These are phyloP conservation scores for Solanum hybrid DNA, from an alignment of 305 asterid genomes.

Conservation along the genomic window DNA sequence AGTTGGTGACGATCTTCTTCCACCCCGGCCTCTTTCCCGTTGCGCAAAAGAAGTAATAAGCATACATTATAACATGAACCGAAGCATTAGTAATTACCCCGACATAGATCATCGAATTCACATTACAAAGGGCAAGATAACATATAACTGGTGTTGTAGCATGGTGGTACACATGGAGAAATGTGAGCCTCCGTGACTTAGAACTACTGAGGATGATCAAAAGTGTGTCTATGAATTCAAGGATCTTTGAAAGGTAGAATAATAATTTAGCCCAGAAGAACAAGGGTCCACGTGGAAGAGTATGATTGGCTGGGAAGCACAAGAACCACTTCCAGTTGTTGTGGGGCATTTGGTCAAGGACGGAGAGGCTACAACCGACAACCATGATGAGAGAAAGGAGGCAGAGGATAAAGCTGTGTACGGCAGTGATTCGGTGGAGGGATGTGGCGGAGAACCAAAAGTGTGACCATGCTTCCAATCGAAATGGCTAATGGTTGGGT, in stretches of 20 bases:
- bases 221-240: slow-evolving; percentile 64
- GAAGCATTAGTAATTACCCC: slow-evolving; percentile 72
- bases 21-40: slow-evolving; percentile 57
- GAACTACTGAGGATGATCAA: slow-evolving; percentile 44
- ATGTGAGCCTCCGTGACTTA: slow-evolving; percentile 37
- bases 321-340: slow-evolving; percentile 40
- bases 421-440: slow-evolving; percentile 57
- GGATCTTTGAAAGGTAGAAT: slow-evolving; percentile 64
- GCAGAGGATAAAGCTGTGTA: slow-evolving; percentile 63
- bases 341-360: slow-evolving; percentile 50
- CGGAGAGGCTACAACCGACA: slow-evolving; percentile 54
- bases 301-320: slow-evolving; percentile 50
- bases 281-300: slow-evolving; percentile 51
- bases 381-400: slow-evolving; percentile 63
- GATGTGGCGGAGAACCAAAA: slow-evolving; percentile 35
- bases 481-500: slow-evolving; percentile 48
- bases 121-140: slow-evolving; percentile 37
- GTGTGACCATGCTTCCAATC: slow-evolving; percentile 50
- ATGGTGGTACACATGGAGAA: slow-evolving; percentile 90
- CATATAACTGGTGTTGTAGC: slow-evolving; percentile 62
- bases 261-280: slow-evolving; percentile 75
- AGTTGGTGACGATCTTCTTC: slow-evolving; percentile 77
- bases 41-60: slow-evolving; percentile 49
- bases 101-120: slow-evolving; percentile 48
- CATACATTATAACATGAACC: slow-evolving; percentile 88